Percentiles rank a stretch among this genome's conserved stretches.
Conservation (phyloP, 2,329 filamentous ascomycete genomes). For the Nemania abortiva region DNA sequence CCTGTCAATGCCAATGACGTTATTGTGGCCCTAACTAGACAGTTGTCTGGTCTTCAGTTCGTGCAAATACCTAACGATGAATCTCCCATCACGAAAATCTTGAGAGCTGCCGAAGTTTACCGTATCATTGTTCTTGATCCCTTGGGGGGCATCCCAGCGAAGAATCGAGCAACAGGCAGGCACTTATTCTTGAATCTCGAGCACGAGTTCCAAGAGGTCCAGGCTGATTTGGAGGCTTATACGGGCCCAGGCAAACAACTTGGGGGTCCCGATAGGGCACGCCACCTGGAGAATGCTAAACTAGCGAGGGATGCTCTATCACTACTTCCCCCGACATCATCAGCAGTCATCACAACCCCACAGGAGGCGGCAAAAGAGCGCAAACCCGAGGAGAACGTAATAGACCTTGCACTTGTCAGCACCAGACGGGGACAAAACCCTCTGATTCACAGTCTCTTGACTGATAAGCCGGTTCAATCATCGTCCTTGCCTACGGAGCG, state of each 20-base stretch:
- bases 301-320: conserved; percentile 77
- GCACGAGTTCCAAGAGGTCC: conserved; percentile 83
- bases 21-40: conserved; percentile 80
- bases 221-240: conserved; percentile 65
- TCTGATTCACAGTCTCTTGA: conserved; percentile 93
- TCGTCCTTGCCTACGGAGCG: conserved; percentile 86
- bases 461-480: conserved; percentile 92
- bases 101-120: conserved; percentile 69
- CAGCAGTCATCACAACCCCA: conserved; percentile 89
- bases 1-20: conserved; percentile 68
- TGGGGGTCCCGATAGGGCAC: conserved; percentile 49
- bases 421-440: conserved; percentile 76
- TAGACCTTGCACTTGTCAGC: conserved; percentile 61
- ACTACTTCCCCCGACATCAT: conserved; percentile 84
- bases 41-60: conserved; percentile 76
- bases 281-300: conserved; percentile 76
- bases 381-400: conserved; percentile 64
- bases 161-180: conserved; percentile 69
- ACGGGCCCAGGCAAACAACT: conserved; percentile 41
- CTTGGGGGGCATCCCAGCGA: conserved; percentile 83
- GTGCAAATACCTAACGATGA: conserved; percentile 57
- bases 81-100: conserved; percentile 48
- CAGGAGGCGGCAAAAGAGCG: conserved; percentile 75
- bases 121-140: conserved; percentile 90
- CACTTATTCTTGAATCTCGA: conserved; percentile 94